Evolutionary conservation across 2,329 filamentous ascomycete species (phyloP), one percentile per base, ranked within the genome.

Genomic region (Ophiostoma himal-ulmi): DNA sequence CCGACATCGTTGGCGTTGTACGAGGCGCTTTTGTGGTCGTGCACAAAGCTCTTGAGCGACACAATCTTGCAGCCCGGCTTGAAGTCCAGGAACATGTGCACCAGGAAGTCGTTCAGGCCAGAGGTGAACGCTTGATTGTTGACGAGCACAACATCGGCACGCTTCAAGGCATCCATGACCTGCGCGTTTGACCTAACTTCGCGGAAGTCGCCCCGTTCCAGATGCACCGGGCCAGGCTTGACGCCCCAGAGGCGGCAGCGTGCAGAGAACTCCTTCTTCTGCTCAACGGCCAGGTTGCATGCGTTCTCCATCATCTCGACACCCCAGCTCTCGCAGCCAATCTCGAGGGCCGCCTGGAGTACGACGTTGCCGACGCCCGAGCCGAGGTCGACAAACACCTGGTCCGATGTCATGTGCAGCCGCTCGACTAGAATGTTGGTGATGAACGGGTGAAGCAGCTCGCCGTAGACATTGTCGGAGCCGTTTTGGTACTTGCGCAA

Each of bases 91-190:
- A 99, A 98, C 82, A 96, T 92, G 75, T 92, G 88, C 74, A 94
- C 88, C 65, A 99, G 83, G 73, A 88, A 87, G 77, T 92, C 90
- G 80, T 98, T 99, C 70, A 97, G 86, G 75, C 90, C 85, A 17
- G 94, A 90, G 6, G 90, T 94, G 80, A 99, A 99, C 2, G 93
- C 95, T 80, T 98, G 94, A 81, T 99, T 99, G 83, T 99, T 99
- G 76, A 98, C 94, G 36, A 99, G 86, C 22, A 99, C 88, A n/a
- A 98, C 94, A 78, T 99, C 95, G 1, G 95, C 94, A 70, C 89
- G 88, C 78, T 91, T 90, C 68, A 99, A 84, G 8, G 89, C 89
- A 34, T 88, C 85, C 72, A 89, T 84, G 67, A 97, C 92, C 71
- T 84, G 83, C 20, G 85, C 78, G 74, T 91, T 91, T 14, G 30